These are phyloP conservation scores for Colletotrichum sansevieriae DNA, from an alignment of 2,329 filamentous ascomycete genomes.

Conservation along the genomic window DNA sequence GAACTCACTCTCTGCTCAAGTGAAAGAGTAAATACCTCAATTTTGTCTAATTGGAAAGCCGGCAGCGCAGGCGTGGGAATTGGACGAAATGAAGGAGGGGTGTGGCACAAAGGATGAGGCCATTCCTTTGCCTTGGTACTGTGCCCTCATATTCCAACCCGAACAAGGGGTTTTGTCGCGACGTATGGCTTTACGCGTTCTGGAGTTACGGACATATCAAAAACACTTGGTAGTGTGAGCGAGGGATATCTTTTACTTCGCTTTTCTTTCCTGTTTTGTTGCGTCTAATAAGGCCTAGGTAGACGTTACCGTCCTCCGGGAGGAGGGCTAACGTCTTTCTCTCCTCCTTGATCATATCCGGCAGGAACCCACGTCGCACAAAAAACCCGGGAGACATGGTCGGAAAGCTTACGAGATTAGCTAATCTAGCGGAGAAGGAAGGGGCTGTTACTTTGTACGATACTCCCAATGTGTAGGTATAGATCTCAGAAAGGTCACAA, in stretches of 20 bases:
- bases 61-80: slow-evolving; percentile 20
- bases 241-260: slow-evolving; percentile 16
- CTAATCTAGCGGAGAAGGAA: too few species aligned
- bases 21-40: slow-evolving; percentile 45
- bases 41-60: neutral
- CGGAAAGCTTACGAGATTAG: too few species aligned
- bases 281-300: slow-evolving; percentile 14
- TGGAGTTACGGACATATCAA: slow-evolving; percentile 41
- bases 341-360: neutral
- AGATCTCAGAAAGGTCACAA: too few species aligned
- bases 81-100: neutral
- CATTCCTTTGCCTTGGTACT: slow-evolving; percentile 2
- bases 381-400: too few species aligned
- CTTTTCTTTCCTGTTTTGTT: neutral
- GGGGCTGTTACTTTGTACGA: neutral
- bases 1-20: slow-evolving; percentile 66
- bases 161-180: neutral
- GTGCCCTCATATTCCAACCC: neutral
- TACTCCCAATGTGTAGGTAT: neutral
- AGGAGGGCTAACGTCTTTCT: neutral
- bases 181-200: slow-evolving; percentile 21
- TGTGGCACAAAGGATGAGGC: neutral
- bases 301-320: slow-evolving; percentile 1
- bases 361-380: neutral
- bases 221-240: slow-evolving; percentile 32